Base-by-base conservation (phyloP, 2,329 filamentous ascomycete genomes). In the Colletotrichum eremochloae region DNA sequence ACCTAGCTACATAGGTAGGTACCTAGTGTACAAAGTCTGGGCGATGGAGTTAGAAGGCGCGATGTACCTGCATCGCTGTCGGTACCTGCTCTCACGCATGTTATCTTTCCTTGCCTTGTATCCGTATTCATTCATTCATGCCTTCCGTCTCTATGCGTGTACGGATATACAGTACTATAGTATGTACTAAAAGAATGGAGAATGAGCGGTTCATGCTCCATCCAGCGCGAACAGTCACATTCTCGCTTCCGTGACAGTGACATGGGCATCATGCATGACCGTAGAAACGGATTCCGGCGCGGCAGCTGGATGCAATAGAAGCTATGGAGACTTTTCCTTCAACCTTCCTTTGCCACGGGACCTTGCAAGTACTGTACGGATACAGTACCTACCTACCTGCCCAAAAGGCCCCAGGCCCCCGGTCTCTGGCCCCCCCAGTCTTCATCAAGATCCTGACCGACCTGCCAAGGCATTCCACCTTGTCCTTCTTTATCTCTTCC, bases 251-350 rank as follows among this genome's bases (percentile, higher is more conserved):
- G 44, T 46, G 20, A 2, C 53, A 40, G 1, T 12, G 18, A 9
- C 18, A 48, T 15, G 24, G 50, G 38, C 53, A 38, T n/a, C 31
- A 11, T 20, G 33, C 33, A 24, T 5, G 53, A 6, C 55, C 7
- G 20, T 14, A 24, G 55, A 18, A 24, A 57, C 33, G 60, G 40
- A 40, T 55, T 55, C 31, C 55, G 56, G 29, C 36, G 63, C 69
- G 69, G 60, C 66, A 68, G 36, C 61, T 69, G 66, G 53, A 72
- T 64, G 69, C 69, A 72, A 69, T 64, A 62, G 69, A 72, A 72
- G 69, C 52, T 64, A 72, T 72, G 66, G 69, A 64, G 36, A 57
- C 69, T 20, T 52, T 68, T 55, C 24, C 18, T 55, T 11, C 5
- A 18, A 40, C n/a, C 48, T 20, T 63, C 48, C 36, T 52, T 15